Percentiles rank a stretch among this genome's conserved stretches.
Conservation (phyloP, 176 grass and related monocot genomes). For the Zea mays region DNA sequence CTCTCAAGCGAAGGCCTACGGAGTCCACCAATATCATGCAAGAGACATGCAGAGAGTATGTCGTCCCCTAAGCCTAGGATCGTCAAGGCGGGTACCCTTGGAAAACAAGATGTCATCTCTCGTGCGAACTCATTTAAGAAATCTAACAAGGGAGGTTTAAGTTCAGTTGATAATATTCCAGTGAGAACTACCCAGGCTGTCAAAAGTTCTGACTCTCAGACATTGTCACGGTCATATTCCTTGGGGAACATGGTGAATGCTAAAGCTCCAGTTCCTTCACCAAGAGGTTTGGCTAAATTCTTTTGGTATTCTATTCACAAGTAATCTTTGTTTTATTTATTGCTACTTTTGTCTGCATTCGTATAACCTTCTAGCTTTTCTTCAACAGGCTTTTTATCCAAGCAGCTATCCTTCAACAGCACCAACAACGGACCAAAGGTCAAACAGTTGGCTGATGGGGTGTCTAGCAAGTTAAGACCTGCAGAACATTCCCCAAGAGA, state of each 20-base stretch:
- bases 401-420: constrained; percentile 77
- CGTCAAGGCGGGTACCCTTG: constrained; percentile 41
- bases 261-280: constrained; percentile 62
- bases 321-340: constrained; percentile 24
- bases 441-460: constrained; percentile 59
- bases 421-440: constrained; percentile 61
- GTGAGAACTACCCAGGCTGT: constrained; percentile 35
- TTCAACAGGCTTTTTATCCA: constrained; percentile 61
- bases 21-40: constrained; percentile 51
- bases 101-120: constrained; percentile 40
- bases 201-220: constrained; percentile 51
- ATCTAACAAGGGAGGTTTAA: constrained; percentile 40
- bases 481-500: constrained; percentile 45
- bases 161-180: constrained; percentile 37
- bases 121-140: constrained; percentile 57
- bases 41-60: constrained; percentile 42
- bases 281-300: constrained; percentile 58
- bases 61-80: constrained; percentile 38
- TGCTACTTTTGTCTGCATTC: constrained; percentile 14
- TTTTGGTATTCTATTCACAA: constrained; percentile 23
- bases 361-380: constrained; percentile 38
- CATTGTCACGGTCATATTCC: constrained; percentile 63
- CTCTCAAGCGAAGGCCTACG: constrained; percentile 42
- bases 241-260: constrained; percentile 50
- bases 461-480: constrained; percentile 56